Evolutionary conservation across 129 eudicot genomes (phyloP).

Genomic region (Silybum marianum): DNA sequence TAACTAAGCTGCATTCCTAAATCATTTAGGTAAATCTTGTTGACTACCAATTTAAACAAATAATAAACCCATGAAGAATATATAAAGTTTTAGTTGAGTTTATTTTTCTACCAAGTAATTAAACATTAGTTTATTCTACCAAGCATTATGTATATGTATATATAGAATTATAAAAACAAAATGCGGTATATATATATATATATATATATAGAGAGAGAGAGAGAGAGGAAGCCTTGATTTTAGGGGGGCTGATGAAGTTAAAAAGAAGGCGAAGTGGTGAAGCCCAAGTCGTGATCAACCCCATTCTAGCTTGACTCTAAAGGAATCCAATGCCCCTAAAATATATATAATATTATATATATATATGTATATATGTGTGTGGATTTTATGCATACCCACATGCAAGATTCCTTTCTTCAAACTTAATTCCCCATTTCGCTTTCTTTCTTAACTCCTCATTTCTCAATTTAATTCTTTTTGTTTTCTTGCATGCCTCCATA

Average conservation of each 20-base stretch:
- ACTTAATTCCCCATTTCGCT: conserved; percentile 15
- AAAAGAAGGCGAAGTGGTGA: conserved; percentile 8
- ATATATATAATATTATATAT: neutral
- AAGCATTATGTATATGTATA: too few relatives aligned
- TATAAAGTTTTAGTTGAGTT: neutral
- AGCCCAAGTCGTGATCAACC: conserved; percentile 28
- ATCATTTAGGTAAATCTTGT: neutral
- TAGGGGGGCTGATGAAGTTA: neutral
- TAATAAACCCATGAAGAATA: neutral
- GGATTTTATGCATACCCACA: conserved; percentile 31
- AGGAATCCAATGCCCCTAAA: conserved; percentile 30
- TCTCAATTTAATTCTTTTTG: neutral
- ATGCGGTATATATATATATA: too few relatives aligned
- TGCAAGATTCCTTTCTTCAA: conserved; percentile 29
- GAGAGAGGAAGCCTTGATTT: neutral
- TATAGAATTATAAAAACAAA: too few relatives aligned
- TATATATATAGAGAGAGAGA: neutral
- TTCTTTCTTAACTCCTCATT: conserved; percentile 15
- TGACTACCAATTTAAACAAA: neutral
- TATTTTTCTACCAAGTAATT: neutral
- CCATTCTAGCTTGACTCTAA: conserved; percentile 12
- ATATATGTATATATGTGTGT: neutral
- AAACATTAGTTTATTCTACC: too few relatives aligned
- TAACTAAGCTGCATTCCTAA: neutral
- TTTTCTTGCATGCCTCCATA: neutral